Evolutionary conservation across 1,284 basidiomycete genomes (phyloP).

Genomic region (Cryptococcus neoformans): DNA sequence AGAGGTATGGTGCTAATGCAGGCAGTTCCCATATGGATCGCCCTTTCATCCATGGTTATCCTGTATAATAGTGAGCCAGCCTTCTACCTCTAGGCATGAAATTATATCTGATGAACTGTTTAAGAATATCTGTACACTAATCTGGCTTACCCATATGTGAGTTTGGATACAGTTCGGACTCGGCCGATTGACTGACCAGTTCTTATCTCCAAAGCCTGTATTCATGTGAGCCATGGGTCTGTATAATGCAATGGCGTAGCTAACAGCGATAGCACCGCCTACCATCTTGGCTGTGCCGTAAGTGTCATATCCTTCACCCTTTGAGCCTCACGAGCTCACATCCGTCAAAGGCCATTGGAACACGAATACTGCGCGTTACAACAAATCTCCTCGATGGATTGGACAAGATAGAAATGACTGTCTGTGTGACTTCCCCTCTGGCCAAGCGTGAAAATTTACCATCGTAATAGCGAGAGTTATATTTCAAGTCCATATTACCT

Average conservation of each 20-base stretch:
- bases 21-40: slow-evolving; percentile 60
- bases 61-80: slow-evolving; percentile 72
- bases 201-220: slow-evolving; percentile 35
- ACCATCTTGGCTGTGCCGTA: slow-evolving; percentile 42
- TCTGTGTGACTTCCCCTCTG: slow-evolving; percentile 18
- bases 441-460: background rate
- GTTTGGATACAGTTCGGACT: slow-evolving; percentile 2
- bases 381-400: slow-evolving; percentile 80
- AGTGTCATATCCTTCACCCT: slow-evolving; percentile 8
- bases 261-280: slow-evolving; percentile 63
- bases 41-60: slow-evolving; percentile 83
- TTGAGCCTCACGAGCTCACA: background rate
- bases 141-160: slow-evolving; percentile 65
- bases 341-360: slow-evolving; percentile 69
- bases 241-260: background rate
- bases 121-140: slow-evolving; percentile 73
- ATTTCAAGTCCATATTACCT: slow-evolving; percentile 82
- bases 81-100: background rate
- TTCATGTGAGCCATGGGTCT: slow-evolving; percentile 36
- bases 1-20: background rate
- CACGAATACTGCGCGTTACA: slow-evolving; percentile 79
- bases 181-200: background rate
- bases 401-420: slow-evolving; percentile 76
- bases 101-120: background rate
- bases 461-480: slow-evolving; percentile 59